Conservation (phyloP, 2,329 filamentous ascomycete genomes). For the Alternaria brassicae region DNA sequence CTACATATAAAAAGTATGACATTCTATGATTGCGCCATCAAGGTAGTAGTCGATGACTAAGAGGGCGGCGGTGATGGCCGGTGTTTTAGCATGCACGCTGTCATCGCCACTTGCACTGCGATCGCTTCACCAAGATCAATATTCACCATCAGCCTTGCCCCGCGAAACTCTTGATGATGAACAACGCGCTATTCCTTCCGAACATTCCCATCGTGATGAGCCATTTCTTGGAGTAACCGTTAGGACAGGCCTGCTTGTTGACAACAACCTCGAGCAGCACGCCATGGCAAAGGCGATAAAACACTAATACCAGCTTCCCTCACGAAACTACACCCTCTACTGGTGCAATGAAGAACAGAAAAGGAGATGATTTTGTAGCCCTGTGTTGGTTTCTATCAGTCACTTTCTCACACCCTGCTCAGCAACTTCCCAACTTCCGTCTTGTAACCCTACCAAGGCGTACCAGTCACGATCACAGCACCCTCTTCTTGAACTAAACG, state of each 20-base stretch:
- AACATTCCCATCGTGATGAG: background rate
- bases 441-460: background rate
- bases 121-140: background rate
- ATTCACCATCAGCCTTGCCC: background rate
- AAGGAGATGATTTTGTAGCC: background rate
- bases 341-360: background rate
- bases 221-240: background rate
- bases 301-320: background rate
- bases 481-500: constrained; percentile 1
- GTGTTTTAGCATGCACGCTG: background rate
- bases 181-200: background rate
- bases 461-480: background rate
- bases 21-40: background rate
- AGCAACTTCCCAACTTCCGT: background rate
- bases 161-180: background rate
- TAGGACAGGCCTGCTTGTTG: background rate
- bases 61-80: background rate
- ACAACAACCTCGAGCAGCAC: too few relatives aligned
- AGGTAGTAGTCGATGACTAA: background rate
- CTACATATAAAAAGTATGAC: background rate
- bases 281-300: too few relatives aligned
- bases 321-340: background rate
- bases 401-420: too few relatives aligned
- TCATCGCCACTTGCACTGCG: background rate
- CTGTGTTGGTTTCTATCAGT: too few relatives aligned